Evolutionary conservation across 495 filamentous ascomycete genomes (phyloP).

Genomic region (Cladorrhinum samala): DNA sequence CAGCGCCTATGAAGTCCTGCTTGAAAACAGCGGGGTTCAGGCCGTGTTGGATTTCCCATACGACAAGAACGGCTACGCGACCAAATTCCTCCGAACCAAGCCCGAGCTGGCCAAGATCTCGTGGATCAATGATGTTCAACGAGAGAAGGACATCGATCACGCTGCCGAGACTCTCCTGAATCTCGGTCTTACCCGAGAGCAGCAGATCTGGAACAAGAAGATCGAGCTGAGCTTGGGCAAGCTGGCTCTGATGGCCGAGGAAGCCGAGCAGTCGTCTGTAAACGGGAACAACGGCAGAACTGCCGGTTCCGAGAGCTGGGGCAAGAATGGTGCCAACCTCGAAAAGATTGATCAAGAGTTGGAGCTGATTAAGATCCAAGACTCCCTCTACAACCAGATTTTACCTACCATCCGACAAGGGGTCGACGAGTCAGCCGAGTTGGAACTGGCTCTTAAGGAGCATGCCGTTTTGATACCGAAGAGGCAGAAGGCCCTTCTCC

Average conservation of each 20-base stretch:
- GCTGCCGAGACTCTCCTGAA: slow-evolving; percentile 62
- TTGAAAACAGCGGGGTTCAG: slow-evolving; percentile 57
- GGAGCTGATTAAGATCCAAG: slow-evolving; percentile 64
- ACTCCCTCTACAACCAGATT: slow-evolving; percentile 54
- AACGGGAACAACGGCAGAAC: slow-evolving; percentile 30
- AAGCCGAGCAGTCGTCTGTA: slow-evolving; percentile 25
- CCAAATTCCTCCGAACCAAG: slow-evolving; percentile 64
- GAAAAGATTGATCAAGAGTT: slow-evolving; percentile 54
- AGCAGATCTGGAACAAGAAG: slow-evolving; percentile 80
- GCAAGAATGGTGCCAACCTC: slow-evolving; percentile 29
- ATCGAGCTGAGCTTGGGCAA: slow-evolving; percentile 86
- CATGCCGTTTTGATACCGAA: slow-evolving; percentile 52
- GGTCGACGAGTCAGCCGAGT: slow-evolving; percentile 69
- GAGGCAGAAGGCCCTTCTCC: slow-evolving; percentile 56
- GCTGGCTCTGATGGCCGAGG: slow-evolving; percentile 63
- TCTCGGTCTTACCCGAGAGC: slow-evolving; percentile 59
- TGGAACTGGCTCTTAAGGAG: slow-evolving; percentile 65
- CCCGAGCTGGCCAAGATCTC: slow-evolving; percentile 66
- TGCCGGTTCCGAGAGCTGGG: slow-evolving; percentile 21
- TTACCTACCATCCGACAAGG: slow-evolving; percentile 54
- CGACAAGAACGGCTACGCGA: slow-evolving; percentile 59
- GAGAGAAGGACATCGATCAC: slow-evolving; percentile 62
- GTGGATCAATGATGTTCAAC: slow-evolving; percentile 88
- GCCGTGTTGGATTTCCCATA: slow-evolving; percentile 60
- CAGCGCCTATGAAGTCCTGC: slow-evolving; percentile 69